Base-by-base conservation (phyloP, 495 filamentous ascomycete species). In the Aspergillus carlsbadensis region DNA sequence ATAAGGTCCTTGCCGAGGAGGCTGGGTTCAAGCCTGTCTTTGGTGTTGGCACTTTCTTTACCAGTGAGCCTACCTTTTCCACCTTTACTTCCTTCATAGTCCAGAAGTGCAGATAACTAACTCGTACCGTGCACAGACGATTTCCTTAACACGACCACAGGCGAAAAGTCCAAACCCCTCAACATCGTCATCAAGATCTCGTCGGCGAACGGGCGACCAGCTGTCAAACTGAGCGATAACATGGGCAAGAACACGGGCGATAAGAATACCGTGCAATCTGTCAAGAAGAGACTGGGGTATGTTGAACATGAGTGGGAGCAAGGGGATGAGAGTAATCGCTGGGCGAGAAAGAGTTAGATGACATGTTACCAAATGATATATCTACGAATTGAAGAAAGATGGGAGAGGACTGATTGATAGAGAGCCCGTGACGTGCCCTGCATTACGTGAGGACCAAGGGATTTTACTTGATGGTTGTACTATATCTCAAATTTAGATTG, bases 141-240 rank as follows among this genome's bases (percentile, higher is more conserved):
- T 69, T 98, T 91, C 70, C 70, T 66, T 7, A 82, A 88, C 58
- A 70, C 76, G 36, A 82, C 78, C 15, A 84, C 82, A 5, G 83
- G 84, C 21, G 82, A 86, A 65, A 98, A 96, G 70, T 96, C 92
- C 6, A 82, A 83, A n/a, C 94, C 94, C 0, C 79, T 98, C 15
- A 98, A 98, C 61, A 98, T 98, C 59, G 94, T 98, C 59, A 96
- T 98, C 75, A 98, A 98, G 74, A 80, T 98, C 43, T 85, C 87
- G 50, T 89, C 89, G 11, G 94, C 92, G 0, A 83, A 76, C 18
- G 92, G 92, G 7, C 81, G 84, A n/a, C 84, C 87, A 0, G 91
- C 92, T 0, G 81, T 98, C 62, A 98, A 98, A 78, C 91, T 98
- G 57, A 97, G 93, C 61, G 94, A 98, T 67, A 96, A 98, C 66